phyloP scores from a whole-genome alignment of 768 basidiomycete genomes.

The Xanthoconium stramineum region DNA sequence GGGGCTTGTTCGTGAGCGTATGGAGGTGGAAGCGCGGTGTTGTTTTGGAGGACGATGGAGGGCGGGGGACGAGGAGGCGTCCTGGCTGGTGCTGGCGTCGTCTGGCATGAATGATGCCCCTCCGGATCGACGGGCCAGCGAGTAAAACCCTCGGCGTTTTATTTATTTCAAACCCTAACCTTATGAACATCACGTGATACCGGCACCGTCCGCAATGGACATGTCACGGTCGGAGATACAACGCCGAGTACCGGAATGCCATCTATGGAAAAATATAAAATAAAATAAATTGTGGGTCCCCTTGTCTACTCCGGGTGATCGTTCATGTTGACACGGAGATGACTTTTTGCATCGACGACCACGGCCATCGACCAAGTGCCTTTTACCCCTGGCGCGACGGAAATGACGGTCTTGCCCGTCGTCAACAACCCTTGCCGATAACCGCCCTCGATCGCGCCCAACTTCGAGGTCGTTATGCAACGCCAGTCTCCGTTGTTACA shows the following conservation, averaged over 20 bases:
- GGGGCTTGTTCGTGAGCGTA: slow-evolving; percentile 44
- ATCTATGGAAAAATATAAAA: neutral
- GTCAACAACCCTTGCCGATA: slow-evolving; percentile 6
- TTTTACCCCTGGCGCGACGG: neutral
- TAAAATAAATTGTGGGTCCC: neutral
- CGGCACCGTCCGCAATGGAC: slow-evolving; percentile 11
- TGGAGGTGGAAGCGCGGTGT: slow-evolving; percentile 27
- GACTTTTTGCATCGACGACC: slow-evolving; percentile 1
- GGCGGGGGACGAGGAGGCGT: slow-evolving; percentile 15
- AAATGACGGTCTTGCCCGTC: slow-evolving; percentile 12
- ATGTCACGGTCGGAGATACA: neutral
- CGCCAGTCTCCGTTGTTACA: slow-evolving; percentile 3
- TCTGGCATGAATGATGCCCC: slow-evolving; percentile 30
- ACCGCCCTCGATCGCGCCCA: slow-evolving; percentile 15
- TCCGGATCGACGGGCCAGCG: slow-evolving; percentile 26
- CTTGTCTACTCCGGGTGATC: no score
- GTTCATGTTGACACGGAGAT: no score
- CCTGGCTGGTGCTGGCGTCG: slow-evolving; percentile 18
- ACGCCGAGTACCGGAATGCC: no score
- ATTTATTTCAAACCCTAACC: slow-evolving; percentile 30
- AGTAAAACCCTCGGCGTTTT: slow-evolving; percentile 2
- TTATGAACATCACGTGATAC: slow-evolving; percentile 16
- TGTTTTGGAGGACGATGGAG: slow-evolving; percentile 16
- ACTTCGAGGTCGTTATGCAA: slow-evolving; percentile 24
- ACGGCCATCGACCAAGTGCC: slow-evolving; percentile 10